Evolutionary conservation across 1,139 yeast species (phyloP).

Genomic region (Saccharomyces hybrid): DNA sequence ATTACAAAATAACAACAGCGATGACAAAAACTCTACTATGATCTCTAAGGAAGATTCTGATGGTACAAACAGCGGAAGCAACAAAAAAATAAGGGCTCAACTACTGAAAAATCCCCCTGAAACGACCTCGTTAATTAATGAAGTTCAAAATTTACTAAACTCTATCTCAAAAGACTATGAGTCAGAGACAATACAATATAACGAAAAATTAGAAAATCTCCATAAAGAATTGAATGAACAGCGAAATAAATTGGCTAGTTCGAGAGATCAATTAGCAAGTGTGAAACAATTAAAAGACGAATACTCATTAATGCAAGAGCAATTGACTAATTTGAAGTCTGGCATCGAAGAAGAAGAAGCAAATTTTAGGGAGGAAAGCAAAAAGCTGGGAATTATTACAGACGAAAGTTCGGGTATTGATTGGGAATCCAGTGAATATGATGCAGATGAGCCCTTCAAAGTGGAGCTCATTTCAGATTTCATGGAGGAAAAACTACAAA

Average conservation of each 20-base stretch:
- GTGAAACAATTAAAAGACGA: slow-evolving; percentile 29
- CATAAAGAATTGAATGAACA: slow-evolving; percentile 23
- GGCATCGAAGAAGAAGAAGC: slow-evolving; percentile 53
- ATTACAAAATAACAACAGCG: slow-evolving; percentile 4
- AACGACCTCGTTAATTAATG: slow-evolving; percentile 22
- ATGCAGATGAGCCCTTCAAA: slow-evolving; percentile 82
- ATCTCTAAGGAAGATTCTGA: not conserved
- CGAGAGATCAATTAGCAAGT: slow-evolving; percentile 24
- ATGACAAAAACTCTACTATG: not conserved
- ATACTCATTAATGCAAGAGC: slow-evolving; percentile 37
- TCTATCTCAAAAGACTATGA: slow-evolving; percentile 28
- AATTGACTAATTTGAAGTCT: slow-evolving; percentile 46
- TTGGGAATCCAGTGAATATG: slow-evolving; percentile 50
- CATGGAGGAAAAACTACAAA: slow-evolving; percentile 35
- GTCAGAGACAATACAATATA: slow-evolving; percentile 24
- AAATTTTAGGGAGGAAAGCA: slow-evolving; percentile 39
- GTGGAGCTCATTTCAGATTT: slow-evolving; percentile 50
- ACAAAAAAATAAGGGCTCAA: slow-evolving; percentile 1
- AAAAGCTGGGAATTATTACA: slow-evolving; percentile 31
- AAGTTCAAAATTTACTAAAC: slow-evolving; percentile 21
- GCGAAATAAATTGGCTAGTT: slow-evolving; percentile 21
- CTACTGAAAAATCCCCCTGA: slow-evolving; percentile 16
- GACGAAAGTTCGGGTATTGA: slow-evolving; percentile 34
- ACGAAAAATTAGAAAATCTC: slow-evolving; percentile 21
- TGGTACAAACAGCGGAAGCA: slow-evolving; percentile 2